These are phyloP conservation scores for Penicillium silybi DNA, from an alignment of 495 filamentous ascomycete genomes.

Conservation along the genomic window DNA sequence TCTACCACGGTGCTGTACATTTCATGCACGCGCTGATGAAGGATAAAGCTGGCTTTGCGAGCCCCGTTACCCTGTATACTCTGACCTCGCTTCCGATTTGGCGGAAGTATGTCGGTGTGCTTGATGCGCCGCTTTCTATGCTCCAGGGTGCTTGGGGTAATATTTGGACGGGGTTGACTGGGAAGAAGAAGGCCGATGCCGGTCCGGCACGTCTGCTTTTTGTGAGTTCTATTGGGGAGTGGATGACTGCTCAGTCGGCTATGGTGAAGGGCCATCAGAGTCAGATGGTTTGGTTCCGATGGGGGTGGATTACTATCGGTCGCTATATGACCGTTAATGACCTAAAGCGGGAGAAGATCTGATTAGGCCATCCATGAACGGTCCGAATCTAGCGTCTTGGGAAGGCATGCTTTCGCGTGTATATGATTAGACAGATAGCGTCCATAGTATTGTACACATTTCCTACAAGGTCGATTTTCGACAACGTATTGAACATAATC, in stretches of 20 bases:
- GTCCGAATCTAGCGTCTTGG: no score
- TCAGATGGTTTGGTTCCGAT: constrained; percentile 98
- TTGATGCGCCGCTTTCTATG: constrained; percentile 71
- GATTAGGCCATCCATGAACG: not conserved
- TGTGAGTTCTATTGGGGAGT: constrained; percentile 58
- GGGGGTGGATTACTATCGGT: constrained; percentile 88
- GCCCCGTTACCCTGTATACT: constrained; percentile 79
- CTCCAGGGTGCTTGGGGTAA: constrained; percentile 36
- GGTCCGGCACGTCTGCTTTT: constrained; percentile 59
- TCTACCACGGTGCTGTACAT: constrained; percentile 73
- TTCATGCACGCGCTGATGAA: constrained; percentile 64
- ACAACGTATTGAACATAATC: not conserved
- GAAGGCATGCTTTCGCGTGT: not conserved
- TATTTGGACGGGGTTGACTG: constrained; percentile 31
- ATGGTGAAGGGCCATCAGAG: constrained; percentile 88
- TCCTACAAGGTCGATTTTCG: not conserved
- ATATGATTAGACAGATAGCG: not conserved
- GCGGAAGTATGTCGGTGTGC: constrained; percentile 74
- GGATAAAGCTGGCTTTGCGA: constrained; percentile 59
- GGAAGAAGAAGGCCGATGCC: constrained; percentile 23
- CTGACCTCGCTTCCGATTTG: constrained; percentile 63
- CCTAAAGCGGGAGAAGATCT: constrained; percentile 61
- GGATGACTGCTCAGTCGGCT: constrained; percentile 68
- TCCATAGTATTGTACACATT: not conserved
- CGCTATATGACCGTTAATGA: constrained; percentile 97